These are phyloP conservation scores for Diaporthe vexans DNA, from an alignment of 2,329 filamentous ascomycete species.

Conservation along the genomic window DNA sequence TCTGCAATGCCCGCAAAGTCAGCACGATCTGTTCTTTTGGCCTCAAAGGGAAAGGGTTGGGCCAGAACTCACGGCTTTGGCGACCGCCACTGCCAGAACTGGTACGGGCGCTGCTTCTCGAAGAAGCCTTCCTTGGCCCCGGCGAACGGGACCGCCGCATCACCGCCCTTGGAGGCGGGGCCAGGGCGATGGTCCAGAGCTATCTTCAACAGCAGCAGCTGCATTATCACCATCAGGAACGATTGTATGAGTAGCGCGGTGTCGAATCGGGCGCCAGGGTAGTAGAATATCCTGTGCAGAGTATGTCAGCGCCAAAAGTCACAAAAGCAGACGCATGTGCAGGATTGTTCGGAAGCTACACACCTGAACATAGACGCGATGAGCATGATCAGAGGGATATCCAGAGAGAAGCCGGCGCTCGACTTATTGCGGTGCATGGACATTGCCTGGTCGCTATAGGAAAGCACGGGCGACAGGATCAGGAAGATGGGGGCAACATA, in stretches of 20 bases:
- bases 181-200: constrained; percentile 76
- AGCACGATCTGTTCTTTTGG: constrained; percentile 39
- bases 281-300: constrained; percentile 74
- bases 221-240: constrained; percentile 75
- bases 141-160: constrained; percentile 73
- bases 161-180: constrained; percentile 71
- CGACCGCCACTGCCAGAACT: constrained; percentile 87
- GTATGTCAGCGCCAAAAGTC: constrained; percentile 35
- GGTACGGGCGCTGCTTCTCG: constrained; percentile 72
- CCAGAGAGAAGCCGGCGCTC: constrained; percentile 77
- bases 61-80: constrained; percentile 70
- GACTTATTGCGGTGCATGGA: constrained; percentile 75
- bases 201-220: constrained; percentile 75
- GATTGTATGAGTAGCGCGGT: constrained; percentile 74
- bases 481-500: constrained; percentile 74
- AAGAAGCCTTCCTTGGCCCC: constrained; percentile 58
- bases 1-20: constrained; percentile 53
- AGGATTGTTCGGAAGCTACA: constrained; percentile 40
- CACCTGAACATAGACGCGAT: constrained; percentile 76
- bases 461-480: constrained; percentile 73
- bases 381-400: constrained; percentile 81
- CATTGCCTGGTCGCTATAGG: constrained; percentile 75
- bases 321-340: background rate
- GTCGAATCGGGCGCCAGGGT: constrained; percentile 76
- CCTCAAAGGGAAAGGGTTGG: background rate